Base-by-base conservation (phyloP, 768 basidiomycete species). In the Mycena belliarum region DNA sequence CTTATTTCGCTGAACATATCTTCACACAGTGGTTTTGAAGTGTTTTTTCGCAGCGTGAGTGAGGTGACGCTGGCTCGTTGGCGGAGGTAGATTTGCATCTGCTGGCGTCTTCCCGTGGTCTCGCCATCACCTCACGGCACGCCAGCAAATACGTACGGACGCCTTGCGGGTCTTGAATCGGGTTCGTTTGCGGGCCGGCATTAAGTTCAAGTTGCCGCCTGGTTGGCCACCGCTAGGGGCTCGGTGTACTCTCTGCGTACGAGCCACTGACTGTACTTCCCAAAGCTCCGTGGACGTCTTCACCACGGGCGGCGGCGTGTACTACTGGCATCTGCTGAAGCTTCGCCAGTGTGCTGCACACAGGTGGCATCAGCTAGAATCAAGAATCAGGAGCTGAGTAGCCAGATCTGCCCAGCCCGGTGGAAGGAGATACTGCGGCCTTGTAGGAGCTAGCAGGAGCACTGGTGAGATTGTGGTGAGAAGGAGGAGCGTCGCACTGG, bases 41-140 rank as follows among this genome's bases (percentile, higher is more conserved):
- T 6, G 6, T 20, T 3, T 21, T 12, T 32, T 32, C 29, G 12
- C 14, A 16, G 16, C 23, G n/a, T n/a, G n/a, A n/a, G n/a, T 16
- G 6, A 20, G 21, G n/a, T 3, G 11, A 18, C 35, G 11, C 23
- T 38, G 5, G 45, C n/a, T 32, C 38, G 24, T 14, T 23, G 50
- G n/a, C 28, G 45, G 23, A 26, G 62, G 62, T 43, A 49, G 46
- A 20, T 60, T 60, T 26, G 55, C 62, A 4, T 61, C 63, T 16
- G 49, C 59, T 4, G 63, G 50, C 20, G 63, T 64, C 5, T 46
- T 64, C 23, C 63, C 63, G 57, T 20, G 59, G 49, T 18, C 51
- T 64, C 15, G 37, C 38, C 16, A 42, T 64, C 25, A 50, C 54
- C 20, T 60, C 59, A 8, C 33, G 32, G 47, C 41, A 40, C 16